phyloP scores from a whole-genome alignment of 768 basidiomycete genomes.

The Coprinopsis sp. region DNA sequence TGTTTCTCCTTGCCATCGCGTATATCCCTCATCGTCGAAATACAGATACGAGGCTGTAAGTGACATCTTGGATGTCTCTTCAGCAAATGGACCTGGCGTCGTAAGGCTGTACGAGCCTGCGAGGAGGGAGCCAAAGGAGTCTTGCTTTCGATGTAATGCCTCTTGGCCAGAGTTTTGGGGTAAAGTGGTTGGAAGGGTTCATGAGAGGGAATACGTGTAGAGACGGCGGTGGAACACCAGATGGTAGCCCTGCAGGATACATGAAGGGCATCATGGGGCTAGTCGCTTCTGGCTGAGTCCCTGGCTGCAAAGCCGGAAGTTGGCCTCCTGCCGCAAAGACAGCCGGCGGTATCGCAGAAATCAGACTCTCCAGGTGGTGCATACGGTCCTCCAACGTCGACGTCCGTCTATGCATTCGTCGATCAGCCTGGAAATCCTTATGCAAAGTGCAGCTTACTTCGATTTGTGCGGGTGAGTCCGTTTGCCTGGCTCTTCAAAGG shows the following conservation, averaged over 20 bases:
- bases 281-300: conserved; percentile 23
- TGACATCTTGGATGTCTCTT: conserved; percentile 59
- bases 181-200: conserved; percentile 79
- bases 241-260: conserved; percentile 36
- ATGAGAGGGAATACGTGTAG: conserved; percentile 73
- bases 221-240: conserved; percentile 74
- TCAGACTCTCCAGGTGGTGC: conserved; percentile 82
- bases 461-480: conserved; percentile 84
- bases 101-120: conserved; percentile 25
- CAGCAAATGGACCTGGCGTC: conserved; percentile 43
- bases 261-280: conserved; percentile 38
- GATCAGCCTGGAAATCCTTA: conserved; percentile 1
- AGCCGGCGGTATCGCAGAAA: conserved; percentile 78
- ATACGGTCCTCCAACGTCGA: conserved; percentile 84
- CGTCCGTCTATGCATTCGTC: conserved; percentile 49
- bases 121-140: conserved; percentile 37
- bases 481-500: conserved; percentile 86
- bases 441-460: conserved; percentile 48
- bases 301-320: conserved; percentile 26
- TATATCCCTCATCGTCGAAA: conserved; percentile 83
- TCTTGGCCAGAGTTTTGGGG: conserved; percentile 38
- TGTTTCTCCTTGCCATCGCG: conserved; percentile 89
- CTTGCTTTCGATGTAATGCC: conserved; percentile 42
- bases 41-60: conserved; percentile 79
- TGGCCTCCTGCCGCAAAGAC: conserved; percentile 64